Conservation (phyloP, 2,329 filamentous ascomycete species). For the Zasmidium citrigriseum region DNA sequence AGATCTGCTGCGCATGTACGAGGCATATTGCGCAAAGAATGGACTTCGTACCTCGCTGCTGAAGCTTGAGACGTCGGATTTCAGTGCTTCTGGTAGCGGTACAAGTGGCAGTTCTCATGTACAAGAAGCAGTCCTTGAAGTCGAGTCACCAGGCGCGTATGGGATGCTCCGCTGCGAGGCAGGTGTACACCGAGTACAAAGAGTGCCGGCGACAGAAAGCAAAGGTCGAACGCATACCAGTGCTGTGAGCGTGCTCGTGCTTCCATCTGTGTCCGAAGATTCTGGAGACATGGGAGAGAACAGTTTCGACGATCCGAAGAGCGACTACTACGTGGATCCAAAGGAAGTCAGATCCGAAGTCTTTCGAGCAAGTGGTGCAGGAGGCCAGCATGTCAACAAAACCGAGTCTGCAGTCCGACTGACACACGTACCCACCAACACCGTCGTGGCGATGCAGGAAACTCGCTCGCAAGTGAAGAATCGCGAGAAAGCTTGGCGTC, state of each 20-base stretch:
- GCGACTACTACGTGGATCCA: conserved; percentile 86
- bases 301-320: conserved; percentile 74
- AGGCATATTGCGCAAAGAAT: conserved; percentile 69
- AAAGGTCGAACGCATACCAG: conserved; percentile 93
- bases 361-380: conserved; percentile 88
- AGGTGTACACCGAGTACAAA: conserved; percentile 92
- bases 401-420: conserved; percentile 94
- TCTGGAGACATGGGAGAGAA: conserved; percentile 57
- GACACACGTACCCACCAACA: conserved; percentile 86
- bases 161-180: conserved; percentile 81
- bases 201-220: conserved; percentile 86
- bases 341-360: conserved; percentile 81
- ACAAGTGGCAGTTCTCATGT: conserved; percentile 68
- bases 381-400: conserved; percentile 97
- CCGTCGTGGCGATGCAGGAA: conserved; percentile 89
- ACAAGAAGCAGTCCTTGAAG: conserved; percentile 83
- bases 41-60: conserved; percentile 68
- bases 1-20: conserved; percentile 88
- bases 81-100: conserved; percentile 45
- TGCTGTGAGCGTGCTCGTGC: conserved; percentile 86
- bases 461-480: conserved; percentile 88
- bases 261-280: conserved; percentile 74
- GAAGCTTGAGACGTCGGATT: conserved; percentile 78
- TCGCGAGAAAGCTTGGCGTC: conserved; percentile 79
- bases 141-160: conserved; percentile 76